Conservation (phyloP, 129 eudicot genomes). For the Arctium minus region DNA sequence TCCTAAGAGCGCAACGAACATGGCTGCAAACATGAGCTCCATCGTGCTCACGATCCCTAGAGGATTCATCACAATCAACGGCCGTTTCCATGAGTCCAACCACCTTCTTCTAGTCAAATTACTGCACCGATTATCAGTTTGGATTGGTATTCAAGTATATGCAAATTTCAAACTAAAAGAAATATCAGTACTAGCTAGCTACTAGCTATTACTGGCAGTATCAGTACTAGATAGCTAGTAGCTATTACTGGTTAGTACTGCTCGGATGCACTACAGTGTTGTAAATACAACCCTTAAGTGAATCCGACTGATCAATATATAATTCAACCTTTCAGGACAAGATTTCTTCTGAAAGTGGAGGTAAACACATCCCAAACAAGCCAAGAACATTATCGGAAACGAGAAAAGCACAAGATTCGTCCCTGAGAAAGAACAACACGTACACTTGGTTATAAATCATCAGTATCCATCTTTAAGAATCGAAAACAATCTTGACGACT, state of each 20-base stretch:
- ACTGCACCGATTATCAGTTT: neutral
- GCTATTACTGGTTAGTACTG: neutral
- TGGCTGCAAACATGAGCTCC: constrained; percentile 53
- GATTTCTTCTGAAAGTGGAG: constrained; percentile 48
- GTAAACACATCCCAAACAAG: constrained; percentile 63
- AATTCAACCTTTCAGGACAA: constrained; percentile 30
- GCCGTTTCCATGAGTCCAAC: constrained; percentile 42
- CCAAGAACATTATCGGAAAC: constrained; percentile 64
- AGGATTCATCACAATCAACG: constrained; percentile 57
- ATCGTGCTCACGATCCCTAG: constrained; percentile 52
- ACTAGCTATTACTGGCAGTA: too few species aligned
- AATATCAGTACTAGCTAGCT: neutral
- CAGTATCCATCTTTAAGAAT: neutral
- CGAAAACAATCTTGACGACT: neutral
- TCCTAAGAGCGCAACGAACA: constrained; percentile 50
- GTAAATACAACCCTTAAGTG: neutral
- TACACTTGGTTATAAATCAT: neutral
- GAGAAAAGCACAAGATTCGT: constrained; percentile 62
- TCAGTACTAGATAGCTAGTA: neutral
- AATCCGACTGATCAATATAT: neutral
- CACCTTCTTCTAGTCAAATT: constrained; percentile 6
- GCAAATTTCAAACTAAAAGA: neutral
- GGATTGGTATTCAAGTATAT: neutral
- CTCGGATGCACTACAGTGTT: neutral
- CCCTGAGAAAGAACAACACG: constrained; percentile 40